Conservation (phyloP, 2,329 filamentous ascomycete genomes). For the Nannizziopsis barbatae region DNA sequence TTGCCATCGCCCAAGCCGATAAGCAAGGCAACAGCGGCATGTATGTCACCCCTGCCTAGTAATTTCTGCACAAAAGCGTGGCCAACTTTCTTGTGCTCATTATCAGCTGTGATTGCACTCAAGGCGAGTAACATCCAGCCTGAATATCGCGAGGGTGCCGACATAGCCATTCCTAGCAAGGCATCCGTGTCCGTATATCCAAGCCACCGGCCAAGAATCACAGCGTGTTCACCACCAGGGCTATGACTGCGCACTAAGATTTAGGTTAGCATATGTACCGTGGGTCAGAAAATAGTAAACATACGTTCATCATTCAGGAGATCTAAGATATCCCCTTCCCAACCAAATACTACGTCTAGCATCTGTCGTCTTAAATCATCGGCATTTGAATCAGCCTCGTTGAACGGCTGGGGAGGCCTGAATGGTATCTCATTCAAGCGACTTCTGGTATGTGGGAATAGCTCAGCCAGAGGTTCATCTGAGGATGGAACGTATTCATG, state of each 20-base stretch:
- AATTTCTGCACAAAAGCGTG: constrained; percentile 83
- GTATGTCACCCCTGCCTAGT: constrained; percentile 77
- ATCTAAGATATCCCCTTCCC: constrained; percentile 72
- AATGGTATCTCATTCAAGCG: constrained; percentile 76
- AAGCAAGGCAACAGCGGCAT: constrained; percentile 85
- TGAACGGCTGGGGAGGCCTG: constrained; percentile 51
- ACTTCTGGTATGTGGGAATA: constrained; percentile 77
- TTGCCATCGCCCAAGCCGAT: constrained; percentile 85
- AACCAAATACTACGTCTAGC: constrained; percentile 89
- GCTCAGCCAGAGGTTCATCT: constrained; percentile 58
- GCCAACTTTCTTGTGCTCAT: constrained; percentile 79
- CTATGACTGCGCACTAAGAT: constrained; percentile 54
- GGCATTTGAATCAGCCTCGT: constrained; percentile 51
- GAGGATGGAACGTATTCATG: constrained; percentile 73
- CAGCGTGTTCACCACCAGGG: constrained; percentile 60
- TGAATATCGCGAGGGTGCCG: constrained; percentile 78
- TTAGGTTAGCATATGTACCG: constrained; percentile 4
- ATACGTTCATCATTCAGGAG: constrained; percentile 70
- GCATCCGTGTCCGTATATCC: constrained; percentile 73
- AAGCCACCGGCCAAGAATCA: constrained; percentile 85
- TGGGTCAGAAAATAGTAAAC: constrained; percentile 16
- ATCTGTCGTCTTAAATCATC: constrained; percentile 81
- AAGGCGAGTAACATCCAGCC: constrained; percentile 96
- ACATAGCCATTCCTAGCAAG: constrained; percentile 61
- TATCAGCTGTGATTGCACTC: constrained; percentile 67